These are phyloP conservation scores for Marasmius tenuissimus DNA, from an alignment of 1,284 basidiomycete species.

Conservation along the genomic window DNA sequence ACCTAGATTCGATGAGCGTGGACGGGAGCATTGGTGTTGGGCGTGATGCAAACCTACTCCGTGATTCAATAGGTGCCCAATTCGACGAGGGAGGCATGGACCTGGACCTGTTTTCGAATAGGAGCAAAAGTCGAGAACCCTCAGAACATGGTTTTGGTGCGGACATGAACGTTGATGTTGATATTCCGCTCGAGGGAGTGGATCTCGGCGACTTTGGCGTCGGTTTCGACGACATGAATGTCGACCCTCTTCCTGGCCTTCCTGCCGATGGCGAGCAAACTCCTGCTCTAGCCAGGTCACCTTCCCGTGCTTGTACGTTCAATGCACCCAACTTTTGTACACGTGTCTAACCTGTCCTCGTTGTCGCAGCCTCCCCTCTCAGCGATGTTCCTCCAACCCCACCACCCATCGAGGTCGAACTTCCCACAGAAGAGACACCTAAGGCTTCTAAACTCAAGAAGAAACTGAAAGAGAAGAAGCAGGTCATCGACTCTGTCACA, in stretches of 20 bases:
- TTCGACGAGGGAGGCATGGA: slow-evolving; percentile 52
- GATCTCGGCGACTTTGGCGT: slow-evolving; percentile 70
- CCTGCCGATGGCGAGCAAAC: slow-evolving; percentile 44
- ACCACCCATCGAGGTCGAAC: slow-evolving; percentile 50
- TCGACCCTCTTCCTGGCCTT: slow-evolving; percentile 24
- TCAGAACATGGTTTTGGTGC: slow-evolving; percentile 65
- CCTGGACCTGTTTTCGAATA: slow-evolving; percentile 58
- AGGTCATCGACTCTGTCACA: slow-evolving; percentile 81
- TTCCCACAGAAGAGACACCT: slow-evolving; percentile 23
- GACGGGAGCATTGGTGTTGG: slow-evolving; percentile 74
- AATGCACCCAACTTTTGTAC: background rate
- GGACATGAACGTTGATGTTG: slow-evolving; percentile 56
- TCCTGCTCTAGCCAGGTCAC: slow-evolving; percentile 56
- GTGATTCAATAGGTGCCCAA: slow-evolving; percentile 62
- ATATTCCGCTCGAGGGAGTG: slow-evolving; percentile 51
- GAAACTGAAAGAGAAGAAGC: slow-evolving; percentile 69
- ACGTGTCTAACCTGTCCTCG: slow-evolving; percentile 10
- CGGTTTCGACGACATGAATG: slow-evolving; percentile 58
- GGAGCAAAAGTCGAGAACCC: slow-evolving; percentile 54
- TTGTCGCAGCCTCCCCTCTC: slow-evolving; percentile 64
- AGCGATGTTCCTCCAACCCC: slow-evolving; percentile 72
- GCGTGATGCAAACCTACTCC: slow-evolving; percentile 61
- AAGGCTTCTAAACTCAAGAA: slow-evolving; percentile 44
- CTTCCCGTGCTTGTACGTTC: slow-evolving; percentile 69
- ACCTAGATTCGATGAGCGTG: slow-evolving; percentile 44